Base-by-base conservation (phyloP, 169 alveolate genomes). In the Plasmodium vivax region DNA sequence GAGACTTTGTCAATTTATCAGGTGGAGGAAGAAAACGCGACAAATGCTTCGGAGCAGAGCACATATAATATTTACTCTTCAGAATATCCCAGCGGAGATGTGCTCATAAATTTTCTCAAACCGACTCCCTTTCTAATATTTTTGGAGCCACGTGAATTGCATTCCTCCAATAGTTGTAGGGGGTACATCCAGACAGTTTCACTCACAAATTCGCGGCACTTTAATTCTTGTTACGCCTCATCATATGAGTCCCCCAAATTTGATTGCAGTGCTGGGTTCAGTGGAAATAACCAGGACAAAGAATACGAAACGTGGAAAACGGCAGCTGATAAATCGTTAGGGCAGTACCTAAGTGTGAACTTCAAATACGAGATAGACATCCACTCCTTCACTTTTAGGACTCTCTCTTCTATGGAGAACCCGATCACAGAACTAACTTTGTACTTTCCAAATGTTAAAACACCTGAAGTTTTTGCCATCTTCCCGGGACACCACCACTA, bases 221-320 rank as follows among this genome's bases (percentile, higher is more conserved):
- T 92, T 73, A 38, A 92, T 82, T 92, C 95, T 6, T 92, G 95
- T 92, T 92, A 93, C n/a, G 30, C 96, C 34, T 93, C 97, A 56
- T 95, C 97, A 6, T 93, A 94, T 34, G 96, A 93, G 73, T 87
- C 96, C 30, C 94, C 93, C n/a, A 95, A 92, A 73, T 96, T 80
- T 85, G 96, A 94, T 71, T 96, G 98, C 75, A 81, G 75, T 51
- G 96, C 96, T 72, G 98, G 97, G 12, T 71, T 96, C 43, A 83
- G 95, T 82, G 97, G 97, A 58, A 90, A 92, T 85, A 95, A 96
- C 74, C 75, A 95, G 75, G 97, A 96, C 54, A 92, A 93, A 75
- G 97, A 97, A 79, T 95, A 82, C 85, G 93, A 96, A 45, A 81
- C 96, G 81, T 96, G 97, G 97, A 91, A 83, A 82, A 95, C 97